Evolutionary conservation across 2,329 filamentous ascomycete genomes (phyloP), one percentile per base, ranked within the genome.

Genomic region (Fusarium burgessii): DNA sequence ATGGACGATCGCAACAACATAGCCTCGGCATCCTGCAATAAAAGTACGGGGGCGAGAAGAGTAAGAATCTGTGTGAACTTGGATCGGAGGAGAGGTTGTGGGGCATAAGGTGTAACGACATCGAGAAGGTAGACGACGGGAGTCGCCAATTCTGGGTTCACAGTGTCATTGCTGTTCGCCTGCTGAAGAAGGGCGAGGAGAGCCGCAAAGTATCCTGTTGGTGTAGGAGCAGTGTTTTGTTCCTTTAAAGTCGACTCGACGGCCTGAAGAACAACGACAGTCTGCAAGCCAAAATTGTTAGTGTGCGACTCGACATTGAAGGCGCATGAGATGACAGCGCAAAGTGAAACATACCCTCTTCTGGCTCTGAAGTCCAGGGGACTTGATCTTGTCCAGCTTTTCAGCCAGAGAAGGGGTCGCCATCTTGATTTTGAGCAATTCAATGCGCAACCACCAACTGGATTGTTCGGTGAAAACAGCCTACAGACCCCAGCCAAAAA

Each of bases 91-190:
- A 99, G 90, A 66, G 95, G 90, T 68, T 93, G 89, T 58, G 96
- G 94, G 68, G 95, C 91, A 82, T 91, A 93, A 64, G 93, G 92
- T 18, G 94, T 96, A 75, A 98, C 89, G 73, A 97, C 86, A 82
- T 99, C 95, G 84, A 99, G 93, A 18, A 99, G 91, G 82, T 99
- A 99, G 75, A 99, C 92, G 72, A 97, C 92, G 5, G 95, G 93
- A 25, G 92, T 90, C 35, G 93, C 92, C 66, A 97, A 85, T 71
- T 97, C 94, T 80, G 93, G 93, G 79, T 95, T 95, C 59, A 92
- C 85, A 58, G 90, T 89, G 55, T 90, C 91, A 71, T 82, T 86
- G 41, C 87, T 89, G 58, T 92, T 87, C 32, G 93, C 91, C 82
- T 97, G 93, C 76, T 90, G 89, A 6, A 99, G 89, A 6, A 99